A percentile compares a stretch with the other conserved stretches of the same genome.
phyloP scores from a whole-genome alignment of 2,329 filamentous ascomycete species.

The Colletotrichum spaethianum region DNA sequence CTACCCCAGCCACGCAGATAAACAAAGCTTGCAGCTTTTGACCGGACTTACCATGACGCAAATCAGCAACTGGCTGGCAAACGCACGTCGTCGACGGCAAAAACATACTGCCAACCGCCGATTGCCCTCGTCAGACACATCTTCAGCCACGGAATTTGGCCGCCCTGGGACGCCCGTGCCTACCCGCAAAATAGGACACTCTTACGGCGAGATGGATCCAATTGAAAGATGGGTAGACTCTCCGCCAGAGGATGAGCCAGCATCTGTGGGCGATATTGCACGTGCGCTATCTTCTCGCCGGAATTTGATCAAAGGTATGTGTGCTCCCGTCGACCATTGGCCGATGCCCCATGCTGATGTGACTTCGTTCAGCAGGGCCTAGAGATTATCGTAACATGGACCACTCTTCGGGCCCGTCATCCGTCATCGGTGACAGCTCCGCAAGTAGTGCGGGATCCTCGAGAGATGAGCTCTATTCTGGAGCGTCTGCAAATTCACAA shows the following conservation, averaged over 20 bases:
- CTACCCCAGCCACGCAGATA: conserved; percentile 77
- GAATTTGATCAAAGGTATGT: too few relatives aligned
- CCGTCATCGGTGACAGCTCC: conserved; percentile 44
- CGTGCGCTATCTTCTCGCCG: not conserved
- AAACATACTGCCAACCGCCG: too few relatives aligned
- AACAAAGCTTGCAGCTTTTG: conserved; percentile 68
- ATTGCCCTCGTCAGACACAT: too few relatives aligned
- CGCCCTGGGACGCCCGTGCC: too few relatives aligned
- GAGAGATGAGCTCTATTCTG: conserved; percentile 43
- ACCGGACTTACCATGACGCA: conserved; percentile 75
- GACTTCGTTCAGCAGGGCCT: not conserved
- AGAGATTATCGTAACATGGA: not conserved
- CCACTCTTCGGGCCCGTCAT: not conserved
- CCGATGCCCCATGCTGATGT: too few relatives aligned
- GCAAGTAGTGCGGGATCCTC: conserved; percentile 32
- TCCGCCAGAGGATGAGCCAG: conserved; percentile 44
- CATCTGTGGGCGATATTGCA: conserved; percentile 42
- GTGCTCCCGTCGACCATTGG: too few relatives aligned
- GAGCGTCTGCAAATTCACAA: conserved; percentile 44
- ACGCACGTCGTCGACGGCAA: conserved; percentile 71
- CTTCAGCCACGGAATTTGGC: too few relatives aligned
- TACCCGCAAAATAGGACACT: too few relatives aligned
- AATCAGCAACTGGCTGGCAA: conserved; percentile 79
- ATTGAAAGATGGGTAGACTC: conserved; percentile 7
- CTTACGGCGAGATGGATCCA: too few relatives aligned